phyloP scores from a whole-genome alignment of 2,329 filamentous ascomycete species.

The Verticillium alfalfae region DNA sequence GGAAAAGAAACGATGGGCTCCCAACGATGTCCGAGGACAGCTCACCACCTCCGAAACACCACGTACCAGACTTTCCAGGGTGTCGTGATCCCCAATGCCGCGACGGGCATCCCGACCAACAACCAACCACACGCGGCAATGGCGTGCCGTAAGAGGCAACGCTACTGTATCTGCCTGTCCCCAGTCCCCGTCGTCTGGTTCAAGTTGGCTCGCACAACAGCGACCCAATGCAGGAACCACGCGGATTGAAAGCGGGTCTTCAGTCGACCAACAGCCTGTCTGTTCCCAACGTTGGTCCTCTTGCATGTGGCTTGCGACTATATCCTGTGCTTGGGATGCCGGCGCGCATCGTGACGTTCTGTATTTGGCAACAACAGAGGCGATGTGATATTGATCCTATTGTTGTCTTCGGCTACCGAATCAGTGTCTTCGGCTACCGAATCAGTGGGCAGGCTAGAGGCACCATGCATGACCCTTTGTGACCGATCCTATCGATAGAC shows the following conservation, averaged over 20 bases:
- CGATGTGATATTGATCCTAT: not conserved
- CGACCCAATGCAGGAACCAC: conserved; percentile 5
- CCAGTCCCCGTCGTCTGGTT: not conserved
- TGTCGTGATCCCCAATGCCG: not conserved
- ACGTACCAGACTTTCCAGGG: not conserved
- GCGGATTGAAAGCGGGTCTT: not conserved
- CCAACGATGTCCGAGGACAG: not conserved
- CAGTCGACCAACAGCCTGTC: not conserved
- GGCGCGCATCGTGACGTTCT: not conserved
- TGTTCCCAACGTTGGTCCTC: not conserved
- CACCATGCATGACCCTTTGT: not conserved
- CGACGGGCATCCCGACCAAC: not conserved
- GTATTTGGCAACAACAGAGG: not conserved
- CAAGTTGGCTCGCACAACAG: not conserved
- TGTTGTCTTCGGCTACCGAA: not conserved
- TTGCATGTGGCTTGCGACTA: not conserved
- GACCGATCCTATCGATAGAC: not conserved
- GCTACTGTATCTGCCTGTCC: not conserved
- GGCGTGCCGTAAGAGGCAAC: not conserved
- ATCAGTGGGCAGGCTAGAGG: not conserved
- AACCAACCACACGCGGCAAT: not conserved
- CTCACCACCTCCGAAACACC: not conserved
- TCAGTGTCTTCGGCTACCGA: not conserved
- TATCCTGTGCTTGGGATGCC: not conserved
- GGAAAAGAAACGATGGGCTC: not conserved